Percentiles rank a stretch among this genome's conserved stretches.
Evolutionary conservation across 345 rosid genomes (phyloP).

Genomic region (Cardiospermum halicacabum): DNA sequence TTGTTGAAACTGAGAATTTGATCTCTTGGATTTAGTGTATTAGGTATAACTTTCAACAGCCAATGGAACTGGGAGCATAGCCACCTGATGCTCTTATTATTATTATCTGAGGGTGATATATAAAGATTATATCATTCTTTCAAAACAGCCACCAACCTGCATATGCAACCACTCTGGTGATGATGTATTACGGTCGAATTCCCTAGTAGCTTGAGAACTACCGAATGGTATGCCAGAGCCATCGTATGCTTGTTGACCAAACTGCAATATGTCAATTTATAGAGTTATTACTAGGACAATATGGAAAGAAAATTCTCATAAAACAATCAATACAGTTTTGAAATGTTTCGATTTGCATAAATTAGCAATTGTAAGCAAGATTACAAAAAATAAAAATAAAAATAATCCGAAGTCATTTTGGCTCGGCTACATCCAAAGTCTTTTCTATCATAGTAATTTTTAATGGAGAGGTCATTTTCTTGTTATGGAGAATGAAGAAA

Average conservation of each 20-base stretch:
- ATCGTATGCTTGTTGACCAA: conserved; percentile 62
- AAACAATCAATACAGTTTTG: neutral
- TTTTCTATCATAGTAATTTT: no score
- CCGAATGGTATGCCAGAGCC: conserved; percentile 49
- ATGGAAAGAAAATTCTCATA: neutral
- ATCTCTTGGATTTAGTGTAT: conserved; percentile 18
- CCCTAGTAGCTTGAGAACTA: conserved; percentile 59
- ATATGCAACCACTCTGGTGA: conserved; percentile 92
- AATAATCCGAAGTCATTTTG: no score
- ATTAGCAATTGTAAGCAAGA: neutral
- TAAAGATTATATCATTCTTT: conserved; percentile 41
- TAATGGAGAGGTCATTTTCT: no score
- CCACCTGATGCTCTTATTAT: conserved; percentile 34
- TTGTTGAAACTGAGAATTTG: conserved; percentile 24
- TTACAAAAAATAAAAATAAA: no score
- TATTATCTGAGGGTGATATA: conserved; percentile 12
- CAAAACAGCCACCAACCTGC: conserved; percentile 75
- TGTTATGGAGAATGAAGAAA: neutral
- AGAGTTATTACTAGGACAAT: conserved; percentile 1
- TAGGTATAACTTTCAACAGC: conserved; percentile 20
- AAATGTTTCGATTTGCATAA: conserved; percentile 1
- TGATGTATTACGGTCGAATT: conserved; percentile 57
- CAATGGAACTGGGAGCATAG: conserved; percentile 18
- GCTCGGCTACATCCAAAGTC: no score
- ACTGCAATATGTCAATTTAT: conserved; percentile 38